Base-by-base conservation (phyloP, 2,329 filamentous ascomycete genomes). In the Aspergillus flavus region DNA sequence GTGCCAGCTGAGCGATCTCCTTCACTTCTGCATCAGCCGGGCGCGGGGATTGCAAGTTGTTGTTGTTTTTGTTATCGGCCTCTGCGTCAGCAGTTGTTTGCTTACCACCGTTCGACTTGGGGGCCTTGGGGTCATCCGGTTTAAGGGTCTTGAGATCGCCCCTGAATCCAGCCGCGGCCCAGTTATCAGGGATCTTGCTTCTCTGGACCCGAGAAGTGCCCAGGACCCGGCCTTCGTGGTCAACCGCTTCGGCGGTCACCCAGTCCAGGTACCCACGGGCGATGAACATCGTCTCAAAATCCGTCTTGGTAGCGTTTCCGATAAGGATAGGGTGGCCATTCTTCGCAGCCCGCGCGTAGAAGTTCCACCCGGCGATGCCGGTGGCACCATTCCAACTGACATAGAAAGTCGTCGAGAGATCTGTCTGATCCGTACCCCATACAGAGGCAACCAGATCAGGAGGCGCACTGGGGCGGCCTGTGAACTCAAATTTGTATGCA, bases 381-480 rank as follows among this genome's bases (percentile, higher is more conserved):
- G 78, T 80, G 10, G 78, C 78, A 1, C 78, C 78, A 48, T 80
- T 75, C 73, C 73, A 75, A 63, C 73, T 75, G 41, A 79, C 72
- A 65, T 78, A 71, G 57, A 75, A 61, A 4, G 72, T 71, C 0
- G 73, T 78, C 6, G 70, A 68, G 43, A 73, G 59, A 12, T 73
- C 70, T 0, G 69, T 64, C 19, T 64, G 63, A 12, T 67, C 61
- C 3, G 72, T 72, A 5, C 76, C 76, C 26, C 68, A 71, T 1
- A 72, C 73, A 2, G 71, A 71, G 6, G 75, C 68, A 21, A 73
- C 72, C 7, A 76, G 19, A 3, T 68, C 71, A 0, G 77, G 77
- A 3, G 75, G 71, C 7, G 69, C 62, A 21, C 57, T 54, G 4
- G 76, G 76, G 10, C 71, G 70, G 19, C 78, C 76, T 1, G 66